These are phyloP conservation scores for Xeromyces bisporus DNA, from an alignment of 495 filamentous ascomycete species.

Conservation along the genomic window DNA sequence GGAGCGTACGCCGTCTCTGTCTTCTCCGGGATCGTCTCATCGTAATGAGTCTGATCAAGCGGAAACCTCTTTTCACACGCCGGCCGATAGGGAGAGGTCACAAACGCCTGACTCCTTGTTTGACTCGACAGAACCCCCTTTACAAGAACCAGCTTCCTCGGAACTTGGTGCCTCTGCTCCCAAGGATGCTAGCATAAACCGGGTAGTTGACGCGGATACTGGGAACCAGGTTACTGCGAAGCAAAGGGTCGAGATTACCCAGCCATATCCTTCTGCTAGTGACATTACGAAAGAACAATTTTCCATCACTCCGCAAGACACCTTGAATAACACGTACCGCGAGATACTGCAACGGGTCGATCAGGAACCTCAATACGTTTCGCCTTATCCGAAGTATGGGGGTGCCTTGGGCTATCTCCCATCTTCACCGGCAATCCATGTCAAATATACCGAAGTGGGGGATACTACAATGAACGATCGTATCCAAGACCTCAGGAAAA, in stretches of 20 bases:
- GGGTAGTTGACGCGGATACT: background rate
- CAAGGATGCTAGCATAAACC: background rate
- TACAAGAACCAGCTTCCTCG: slow-evolving; percentile 6
- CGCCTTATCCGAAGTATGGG: slow-evolving; percentile 12
- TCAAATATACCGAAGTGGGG: slow-evolving; percentile 9
- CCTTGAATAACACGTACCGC: slow-evolving; percentile 6
- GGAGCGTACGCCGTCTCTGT: slow-evolving; percentile 10
- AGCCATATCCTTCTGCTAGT: slow-evolving; percentile 3
- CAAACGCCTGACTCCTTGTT: slow-evolving; percentile 9
- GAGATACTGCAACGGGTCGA: slow-evolving; percentile 7
- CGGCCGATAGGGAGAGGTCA: slow-evolving; percentile 4
- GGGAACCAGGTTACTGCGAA: background rate
- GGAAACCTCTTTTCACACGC: slow-evolving; percentile 7
- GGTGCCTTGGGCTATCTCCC: slow-evolving; percentile 13
- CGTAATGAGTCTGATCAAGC: slow-evolving; percentile 2
- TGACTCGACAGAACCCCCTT: slow-evolving; percentile 9
- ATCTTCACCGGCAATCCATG: slow-evolving; percentile 10
- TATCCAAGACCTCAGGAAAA: slow-evolving; percentile 3
- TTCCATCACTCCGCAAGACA: slow-evolving; percentile 6
- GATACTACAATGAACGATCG: slow-evolving; percentile 6
- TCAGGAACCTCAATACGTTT: slow-evolving; percentile 7
- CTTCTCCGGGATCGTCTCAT: slow-evolving; percentile 8
- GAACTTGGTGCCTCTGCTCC: background rate
- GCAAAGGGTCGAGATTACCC: background rate
- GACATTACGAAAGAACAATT: slow-evolving; percentile 11